phyloP scores from a whole-genome alignment of 1,139 yeast species.

The Tardiomyces digboiensis region DNA sequence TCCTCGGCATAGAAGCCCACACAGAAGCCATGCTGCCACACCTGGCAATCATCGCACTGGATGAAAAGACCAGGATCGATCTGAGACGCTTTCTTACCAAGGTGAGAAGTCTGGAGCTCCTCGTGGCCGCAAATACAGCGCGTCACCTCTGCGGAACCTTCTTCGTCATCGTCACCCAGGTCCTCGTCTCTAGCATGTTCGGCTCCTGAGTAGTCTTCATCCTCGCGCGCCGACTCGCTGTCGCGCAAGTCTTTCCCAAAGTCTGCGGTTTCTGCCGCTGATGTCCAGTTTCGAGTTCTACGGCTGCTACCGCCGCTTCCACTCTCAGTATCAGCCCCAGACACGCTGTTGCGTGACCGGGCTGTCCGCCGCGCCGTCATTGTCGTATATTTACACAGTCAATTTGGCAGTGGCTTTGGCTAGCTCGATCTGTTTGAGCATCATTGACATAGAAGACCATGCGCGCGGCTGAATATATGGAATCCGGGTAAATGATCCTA shows the following conservation, averaged over 20 bases:
- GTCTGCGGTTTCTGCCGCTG: too few species aligned
- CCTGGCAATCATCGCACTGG: slow-evolving; percentile 88
- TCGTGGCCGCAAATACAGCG: slow-evolving; percentile 83
- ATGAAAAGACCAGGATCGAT: slow-evolving; percentile 68
- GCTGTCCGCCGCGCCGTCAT: neutral
- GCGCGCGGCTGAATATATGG: too few species aligned
- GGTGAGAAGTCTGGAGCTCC: slow-evolving; percentile 44
- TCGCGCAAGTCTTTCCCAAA: too few species aligned
- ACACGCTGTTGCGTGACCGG: neutral
- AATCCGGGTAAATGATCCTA: too few species aligned
- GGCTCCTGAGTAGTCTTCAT: neutral
- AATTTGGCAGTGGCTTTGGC: too few species aligned
- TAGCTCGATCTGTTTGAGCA: too few species aligned
- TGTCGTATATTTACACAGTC: neutral
- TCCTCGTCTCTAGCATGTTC: neutral
- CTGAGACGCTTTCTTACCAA: slow-evolving; percentile 22
- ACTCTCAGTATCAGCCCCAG: neutral
- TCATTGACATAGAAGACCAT: too few species aligned
- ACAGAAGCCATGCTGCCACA: slow-evolving; percentile 97
- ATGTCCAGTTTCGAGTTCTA: neutral
- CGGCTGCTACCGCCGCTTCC: neutral
- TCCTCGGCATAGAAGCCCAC: slow-evolving; percentile 70
- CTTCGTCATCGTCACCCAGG: slow-evolving; percentile 14
- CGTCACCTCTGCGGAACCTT: slow-evolving; percentile 62
- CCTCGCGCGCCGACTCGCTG: neutral